Conservation (phyloP, 192 early-diverging fungal genomes). For the Coemansia umbellata region DNA sequence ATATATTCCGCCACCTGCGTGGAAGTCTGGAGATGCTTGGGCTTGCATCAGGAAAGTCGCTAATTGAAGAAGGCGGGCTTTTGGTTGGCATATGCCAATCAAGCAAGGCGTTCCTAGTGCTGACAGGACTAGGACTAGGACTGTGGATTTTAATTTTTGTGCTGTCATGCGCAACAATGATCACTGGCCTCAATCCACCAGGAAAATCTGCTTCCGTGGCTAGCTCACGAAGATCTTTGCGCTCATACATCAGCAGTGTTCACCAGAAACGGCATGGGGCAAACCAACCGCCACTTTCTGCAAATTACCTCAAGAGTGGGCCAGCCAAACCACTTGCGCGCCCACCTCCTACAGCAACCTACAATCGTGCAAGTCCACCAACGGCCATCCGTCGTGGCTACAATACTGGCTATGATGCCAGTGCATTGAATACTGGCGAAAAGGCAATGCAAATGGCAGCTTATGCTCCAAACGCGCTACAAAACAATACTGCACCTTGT, state of each 20-base stretch:
- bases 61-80: constrained; percentile 38
- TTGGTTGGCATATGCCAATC: constrained; percentile 44
- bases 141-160: constrained; percentile 40
- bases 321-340: background rate
- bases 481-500: background rate
- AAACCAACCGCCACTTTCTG: constrained; percentile 1
- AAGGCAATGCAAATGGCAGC: background rate
- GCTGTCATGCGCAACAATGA: constrained; percentile 26
- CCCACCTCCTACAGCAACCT: background rate
- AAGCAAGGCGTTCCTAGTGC: constrained; percentile 42
- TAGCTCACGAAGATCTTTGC: constrained; percentile 15
- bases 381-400: background rate
- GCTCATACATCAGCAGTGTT: constrained; percentile 4
- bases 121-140: constrained; percentile 31
- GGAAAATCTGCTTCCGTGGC: constrained; percentile 4
- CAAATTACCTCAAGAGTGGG: background rate
- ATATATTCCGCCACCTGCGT: constrained; percentile 32
- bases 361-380: background rate
- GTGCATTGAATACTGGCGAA: background rate
- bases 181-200: constrained; percentile 17
- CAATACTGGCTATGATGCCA: background rate
- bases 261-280: background rate
- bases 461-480: background rate
- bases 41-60: constrained; percentile 25
- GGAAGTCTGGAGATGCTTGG: constrained; percentile 31